Evolutionary conservation across 2,329 filamentous ascomycete species (phyloP), one percentile per base, ranked within the genome.

Genomic region (Myriosclerotinia curreyana): DNA sequence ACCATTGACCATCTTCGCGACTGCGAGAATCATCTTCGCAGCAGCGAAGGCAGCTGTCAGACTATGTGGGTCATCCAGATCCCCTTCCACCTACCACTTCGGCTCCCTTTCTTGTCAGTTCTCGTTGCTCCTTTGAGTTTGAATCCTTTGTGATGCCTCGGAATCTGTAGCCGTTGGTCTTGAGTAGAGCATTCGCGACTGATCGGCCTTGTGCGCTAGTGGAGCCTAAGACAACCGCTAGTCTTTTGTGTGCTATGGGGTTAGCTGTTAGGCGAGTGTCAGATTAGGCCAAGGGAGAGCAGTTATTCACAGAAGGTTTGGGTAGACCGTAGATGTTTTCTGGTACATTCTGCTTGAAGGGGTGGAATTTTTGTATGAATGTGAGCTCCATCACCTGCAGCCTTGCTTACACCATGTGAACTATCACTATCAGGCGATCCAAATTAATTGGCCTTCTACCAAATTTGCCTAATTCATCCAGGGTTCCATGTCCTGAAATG

Each of bases 51-150:
- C 44, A 20, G 44, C 14, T 2, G 44, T 48, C 11, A 20, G n/a
- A 48, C 44, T 48, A 20, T 48, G 44, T 22, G 44, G 44, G n/a
- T 17, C 4, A 48, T 48, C 44, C n/a, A 22, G 14, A 22, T 48
- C 44, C 44, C n/a, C 44, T 48, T 48, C 44, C n/a, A 48, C n/a
- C 14, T 48, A 48, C n/a, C 14, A 48, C n/a, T 48, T 48, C 44
- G 14, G n/a, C 44, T 20, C 44, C 44, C 44, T 48, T 22, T 48
- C 44, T 48, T 15, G 17, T 48, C 7, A 48, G 1, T 48, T 48
- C 44, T 48, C 7, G 44, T 38, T 5, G 1, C 5, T 2, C 7
- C 2, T 48, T 22, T 20, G 11, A 15, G 7, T 48, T 48, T 48
- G 12, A 2, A 48, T 48, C n/a, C n/a, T 15, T 9, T 48, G 44